Conservation (phyloP, 2,329 filamentous ascomycete genomes). For the Scortechinia acanthostroma region DNA sequence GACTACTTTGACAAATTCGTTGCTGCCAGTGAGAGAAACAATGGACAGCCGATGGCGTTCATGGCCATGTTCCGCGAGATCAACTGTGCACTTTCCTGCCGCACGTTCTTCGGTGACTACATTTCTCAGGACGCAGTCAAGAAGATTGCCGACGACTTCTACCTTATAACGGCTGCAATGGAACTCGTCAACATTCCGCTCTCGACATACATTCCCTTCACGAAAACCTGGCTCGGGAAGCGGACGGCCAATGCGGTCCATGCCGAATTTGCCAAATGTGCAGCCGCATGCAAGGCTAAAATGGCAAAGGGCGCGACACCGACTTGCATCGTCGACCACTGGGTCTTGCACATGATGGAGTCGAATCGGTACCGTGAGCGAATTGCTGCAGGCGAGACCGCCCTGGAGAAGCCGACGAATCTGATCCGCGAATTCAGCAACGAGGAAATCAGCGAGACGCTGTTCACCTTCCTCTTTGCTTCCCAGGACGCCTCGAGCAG, state of each 20-base stretch:
- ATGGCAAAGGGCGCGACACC: conserved; percentile 83
- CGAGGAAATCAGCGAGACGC: conserved; percentile 82
- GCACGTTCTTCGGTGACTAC: conserved; percentile 96
- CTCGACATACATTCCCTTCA: conserved; percentile 89
- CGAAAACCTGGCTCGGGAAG: conserved; percentile 95
- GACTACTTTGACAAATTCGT: conserved; percentile 77
- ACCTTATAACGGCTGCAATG: conserved; percentile 87
- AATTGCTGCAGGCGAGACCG: conserved; percentile 64
- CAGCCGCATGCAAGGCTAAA: conserved; percentile 84
- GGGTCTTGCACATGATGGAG: conserved; percentile 82
- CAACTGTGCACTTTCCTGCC: conserved; percentile 89
- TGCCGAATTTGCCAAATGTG: conserved; percentile 81
- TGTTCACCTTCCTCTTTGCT: conserved; percentile 95
- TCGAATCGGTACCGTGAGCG: conserved; percentile 77
- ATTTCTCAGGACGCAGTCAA: conserved; percentile 84
- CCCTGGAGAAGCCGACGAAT: conserved; percentile 74
- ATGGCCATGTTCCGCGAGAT: conserved; percentile 90
- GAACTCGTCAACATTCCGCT: conserved; percentile 98
- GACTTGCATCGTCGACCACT: conserved; percentile 90
- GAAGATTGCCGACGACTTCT: conserved; percentile 94
- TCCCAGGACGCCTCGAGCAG: conserved; percentile 95
- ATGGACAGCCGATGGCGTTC: conserved; percentile 73
- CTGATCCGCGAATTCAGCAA: conserved; percentile 82
- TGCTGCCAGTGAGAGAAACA: conserved; percentile 64
- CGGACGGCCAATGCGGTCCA: conserved; percentile 90